These are phyloP conservation scores for Metschnikowia bowlesiae DNA, from an alignment of 805 yeast genomes.

Conservation along the genomic window DNA sequence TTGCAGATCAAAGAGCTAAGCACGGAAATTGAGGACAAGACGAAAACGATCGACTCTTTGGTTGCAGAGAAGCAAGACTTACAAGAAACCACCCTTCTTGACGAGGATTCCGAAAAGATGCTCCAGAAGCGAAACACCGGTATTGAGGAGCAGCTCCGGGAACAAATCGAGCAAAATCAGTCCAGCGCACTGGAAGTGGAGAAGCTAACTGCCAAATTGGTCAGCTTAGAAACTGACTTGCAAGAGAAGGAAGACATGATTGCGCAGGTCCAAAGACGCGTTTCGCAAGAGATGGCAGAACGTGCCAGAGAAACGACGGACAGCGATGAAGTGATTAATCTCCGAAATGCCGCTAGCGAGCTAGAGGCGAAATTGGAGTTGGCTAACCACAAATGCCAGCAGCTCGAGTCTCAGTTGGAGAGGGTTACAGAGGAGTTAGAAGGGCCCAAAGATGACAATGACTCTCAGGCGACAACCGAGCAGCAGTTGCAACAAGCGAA, in stretches of 20 bases:
- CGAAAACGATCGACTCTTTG: conserved; percentile 3
- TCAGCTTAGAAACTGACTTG: neutral
- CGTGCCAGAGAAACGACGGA: neutral
- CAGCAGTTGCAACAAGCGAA: neutral
- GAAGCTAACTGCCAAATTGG: neutral
- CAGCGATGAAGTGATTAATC: neutral
- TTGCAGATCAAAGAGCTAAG: conserved; percentile 1
- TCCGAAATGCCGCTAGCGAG: neutral
- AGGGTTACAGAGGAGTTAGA: neutral
- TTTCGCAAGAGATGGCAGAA: neutral
- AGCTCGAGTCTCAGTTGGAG: neutral
- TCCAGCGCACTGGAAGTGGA: neutral
- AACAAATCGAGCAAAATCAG: neutral
- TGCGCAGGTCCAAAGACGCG: neutral
- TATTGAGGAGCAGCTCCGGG: conserved; percentile 4
- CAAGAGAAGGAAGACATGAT: neutral
- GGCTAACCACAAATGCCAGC: neutral
- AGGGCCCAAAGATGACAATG: neutral
- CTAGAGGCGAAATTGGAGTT: neutral
- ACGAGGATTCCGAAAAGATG: neutral
- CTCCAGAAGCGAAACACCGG: neutral
- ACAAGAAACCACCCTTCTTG: neutral
- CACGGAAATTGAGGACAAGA: neutral
- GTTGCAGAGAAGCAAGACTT: neutral
- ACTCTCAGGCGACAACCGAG: neutral